phyloP scores from a whole-genome alignment of 2,329 filamentous ascomycete species.

The Talaromyces marneffei region DNA sequence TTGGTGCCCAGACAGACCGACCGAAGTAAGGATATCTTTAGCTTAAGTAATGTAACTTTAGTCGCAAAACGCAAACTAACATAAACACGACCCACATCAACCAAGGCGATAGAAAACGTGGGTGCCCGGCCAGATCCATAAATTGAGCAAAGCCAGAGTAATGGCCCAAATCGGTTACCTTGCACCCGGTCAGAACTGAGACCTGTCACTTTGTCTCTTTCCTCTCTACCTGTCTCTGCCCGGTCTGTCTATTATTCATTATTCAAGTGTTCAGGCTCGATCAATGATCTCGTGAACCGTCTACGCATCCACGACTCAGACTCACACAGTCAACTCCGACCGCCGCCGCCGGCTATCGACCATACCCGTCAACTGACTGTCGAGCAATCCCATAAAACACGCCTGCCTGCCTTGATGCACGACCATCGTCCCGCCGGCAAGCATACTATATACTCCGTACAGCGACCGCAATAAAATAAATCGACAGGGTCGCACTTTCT shows the following conservation, averaged over 20 bases:
- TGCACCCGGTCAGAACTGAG: not conserved
- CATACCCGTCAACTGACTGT: not conserved
- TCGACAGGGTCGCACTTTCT: no score
- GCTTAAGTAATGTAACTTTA: not conserved
- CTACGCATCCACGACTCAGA: not conserved
- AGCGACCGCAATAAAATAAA: no score
- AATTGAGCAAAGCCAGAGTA: slow-evolving; percentile 7
- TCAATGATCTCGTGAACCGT: not conserved
- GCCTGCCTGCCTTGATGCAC: not conserved
- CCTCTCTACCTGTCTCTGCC: not conserved
- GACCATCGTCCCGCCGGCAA: not conserved
- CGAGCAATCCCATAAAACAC: not conserved
- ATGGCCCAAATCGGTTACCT: slow-evolving; percentile 9
- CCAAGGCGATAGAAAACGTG: slow-evolving; percentile 9
- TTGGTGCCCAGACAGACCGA: not conserved
- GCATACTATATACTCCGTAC: not conserved
- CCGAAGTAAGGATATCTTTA: not conserved
- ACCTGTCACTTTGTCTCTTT: not conserved
- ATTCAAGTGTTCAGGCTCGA: no score
- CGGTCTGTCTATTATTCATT: not conserved
- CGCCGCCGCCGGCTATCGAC: not conserved
- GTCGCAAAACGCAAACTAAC: not conserved
- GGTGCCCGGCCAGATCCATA: slow-evolving; percentile 1
- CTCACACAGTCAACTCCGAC: not conserved
- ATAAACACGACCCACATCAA: not conserved